Conservation (phyloP, 345 rosid genomes). For the Eucalyptus sp. region DNA sequence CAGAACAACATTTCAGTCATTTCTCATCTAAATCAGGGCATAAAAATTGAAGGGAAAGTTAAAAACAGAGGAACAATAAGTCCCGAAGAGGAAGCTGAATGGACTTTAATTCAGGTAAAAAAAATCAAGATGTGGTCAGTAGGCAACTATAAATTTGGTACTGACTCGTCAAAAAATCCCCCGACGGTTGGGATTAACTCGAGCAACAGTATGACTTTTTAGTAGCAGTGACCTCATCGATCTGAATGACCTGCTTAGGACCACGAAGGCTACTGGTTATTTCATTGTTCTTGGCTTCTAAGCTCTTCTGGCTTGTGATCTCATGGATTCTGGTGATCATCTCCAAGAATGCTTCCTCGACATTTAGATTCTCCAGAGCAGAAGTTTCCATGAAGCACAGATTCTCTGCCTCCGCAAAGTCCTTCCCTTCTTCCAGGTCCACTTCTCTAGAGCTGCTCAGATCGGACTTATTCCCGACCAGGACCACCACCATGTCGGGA, state of each 20-base stretch:
- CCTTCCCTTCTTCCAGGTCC: conserved; percentile 42
- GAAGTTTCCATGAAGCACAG: conserved; percentile 75
- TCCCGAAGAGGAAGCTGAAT: background rate
- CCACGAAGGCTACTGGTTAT: conserved; percentile 8
- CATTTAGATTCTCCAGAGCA: conserved; percentile 60
- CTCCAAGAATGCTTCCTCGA: conserved; percentile 55
- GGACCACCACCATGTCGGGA: conserved; percentile 51
- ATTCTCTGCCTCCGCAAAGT: conserved; percentile 45
- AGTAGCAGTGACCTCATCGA: conserved; percentile 56
- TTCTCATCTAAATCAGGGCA: background rate
- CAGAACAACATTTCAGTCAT: background rate
- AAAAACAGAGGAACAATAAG: background rate
- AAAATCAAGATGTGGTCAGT: background rate
- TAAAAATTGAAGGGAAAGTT: background rate
- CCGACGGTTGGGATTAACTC: background rate
- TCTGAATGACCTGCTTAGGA: conserved; percentile 39
- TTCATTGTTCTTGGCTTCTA: conserved; percentile 36
- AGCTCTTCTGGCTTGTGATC: conserved; percentile 28
- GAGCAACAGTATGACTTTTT: conserved; percentile 49
- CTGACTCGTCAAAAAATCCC: background rate
- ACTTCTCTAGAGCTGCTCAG: conserved; percentile 38
- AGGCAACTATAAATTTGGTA: background rate
- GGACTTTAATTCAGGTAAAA: background rate
- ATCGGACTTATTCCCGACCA: conserved; percentile 70
- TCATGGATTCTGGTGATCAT: conserved; percentile 53